Evolutionary conservation across 148 eudicot genomes (phyloP).

Genomic region (Suaeda aralocaspica): DNA sequence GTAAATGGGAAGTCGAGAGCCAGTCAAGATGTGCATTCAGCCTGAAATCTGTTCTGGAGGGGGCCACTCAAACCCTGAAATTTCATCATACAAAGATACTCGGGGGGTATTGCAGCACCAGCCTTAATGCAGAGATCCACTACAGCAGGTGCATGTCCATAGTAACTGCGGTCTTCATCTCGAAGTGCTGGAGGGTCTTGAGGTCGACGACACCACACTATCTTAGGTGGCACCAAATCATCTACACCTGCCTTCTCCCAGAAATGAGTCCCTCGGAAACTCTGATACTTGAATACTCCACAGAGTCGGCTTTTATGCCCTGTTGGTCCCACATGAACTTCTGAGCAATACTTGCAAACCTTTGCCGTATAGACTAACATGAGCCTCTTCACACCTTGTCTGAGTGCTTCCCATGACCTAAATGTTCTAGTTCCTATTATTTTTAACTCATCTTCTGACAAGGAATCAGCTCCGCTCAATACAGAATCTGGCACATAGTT

Average conservation of each 20-base stretch:
- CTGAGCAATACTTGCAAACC: conserved; percentile 75
- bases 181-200: conserved; percentile 73
- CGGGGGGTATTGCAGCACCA: conserved; percentile 46
- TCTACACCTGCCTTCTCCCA: conserved; percentile 83
- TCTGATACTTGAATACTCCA: conserved; percentile 81
- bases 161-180: conserved; percentile 56
- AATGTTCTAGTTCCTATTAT: conserved; percentile 48
- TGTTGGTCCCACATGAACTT: conserved; percentile 93
- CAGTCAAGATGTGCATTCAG: conserved; percentile 11
- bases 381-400: conserved; percentile 62
- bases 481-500: conserved; percentile 10
- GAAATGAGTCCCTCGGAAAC: conserved; percentile 65
- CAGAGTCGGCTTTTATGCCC: conserved; percentile 91
- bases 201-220: conserved; percentile 66
- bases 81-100: conserved; percentile 82
- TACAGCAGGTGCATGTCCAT: conserved; percentile 94
- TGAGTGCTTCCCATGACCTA: conserved; percentile 65
- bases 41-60: neutral
- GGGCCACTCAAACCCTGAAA: conserved; percentile 58
- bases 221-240: conserved; percentile 72
- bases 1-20: conserved; percentile 5
- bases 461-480: conserved; percentile 21
- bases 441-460: conserved; percentile 39
- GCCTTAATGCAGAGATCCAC: conserved; percentile 81
- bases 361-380: conserved; percentile 62